These are phyloP conservation scores for Fomitopsis schrenkii DNA, from an alignment of 1,284 basidiomycete species.

Conservation along the genomic window DNA sequence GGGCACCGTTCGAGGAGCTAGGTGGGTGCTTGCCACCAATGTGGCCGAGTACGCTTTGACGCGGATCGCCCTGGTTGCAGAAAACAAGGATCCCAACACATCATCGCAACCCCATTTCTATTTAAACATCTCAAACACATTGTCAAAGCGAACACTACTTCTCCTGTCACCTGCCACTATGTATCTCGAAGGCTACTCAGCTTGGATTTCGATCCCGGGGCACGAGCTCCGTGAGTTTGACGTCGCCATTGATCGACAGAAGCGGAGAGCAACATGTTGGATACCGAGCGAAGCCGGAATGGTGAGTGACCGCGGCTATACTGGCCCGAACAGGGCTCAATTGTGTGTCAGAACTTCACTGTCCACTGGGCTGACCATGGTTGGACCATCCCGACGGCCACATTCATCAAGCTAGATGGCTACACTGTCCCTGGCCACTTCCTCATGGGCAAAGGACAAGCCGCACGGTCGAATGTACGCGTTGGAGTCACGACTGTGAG, in stretches of 20 bases:
- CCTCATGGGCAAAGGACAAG: constrained; percentile 46
- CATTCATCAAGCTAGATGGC: constrained; percentile 58
- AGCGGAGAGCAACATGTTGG: constrained; percentile 55
- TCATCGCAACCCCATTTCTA: background rate
- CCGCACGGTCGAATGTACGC: constrained; percentile 43
- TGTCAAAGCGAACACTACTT: background rate
- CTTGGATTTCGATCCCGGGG: constrained; percentile 56
- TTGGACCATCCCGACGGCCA: constrained; percentile 45
- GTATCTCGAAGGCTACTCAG: constrained; percentile 57
- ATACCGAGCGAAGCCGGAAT: constrained; percentile 54
- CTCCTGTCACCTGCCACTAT: constrained; percentile 26
- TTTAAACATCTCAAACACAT: background rate
- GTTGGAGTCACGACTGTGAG: constrained; percentile 42
- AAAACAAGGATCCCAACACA: background rate
- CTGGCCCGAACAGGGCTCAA: constrained; percentile 1
- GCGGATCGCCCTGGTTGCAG: background rate
- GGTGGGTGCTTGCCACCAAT: background rate
- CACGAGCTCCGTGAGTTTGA: constrained; percentile 48
- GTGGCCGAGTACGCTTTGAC: constrained; percentile 3
- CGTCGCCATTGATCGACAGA: constrained; percentile 37
- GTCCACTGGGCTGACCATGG: constrained; percentile 61
- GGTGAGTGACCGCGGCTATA: constrained; percentile 27
- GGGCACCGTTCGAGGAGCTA: background rate
- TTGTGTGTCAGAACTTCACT: constrained; percentile 40
- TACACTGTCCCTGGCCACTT: constrained; percentile 55